Conservation (phyloP, 78 protist genomes). For the Protostelium mycophagum region DNA sequence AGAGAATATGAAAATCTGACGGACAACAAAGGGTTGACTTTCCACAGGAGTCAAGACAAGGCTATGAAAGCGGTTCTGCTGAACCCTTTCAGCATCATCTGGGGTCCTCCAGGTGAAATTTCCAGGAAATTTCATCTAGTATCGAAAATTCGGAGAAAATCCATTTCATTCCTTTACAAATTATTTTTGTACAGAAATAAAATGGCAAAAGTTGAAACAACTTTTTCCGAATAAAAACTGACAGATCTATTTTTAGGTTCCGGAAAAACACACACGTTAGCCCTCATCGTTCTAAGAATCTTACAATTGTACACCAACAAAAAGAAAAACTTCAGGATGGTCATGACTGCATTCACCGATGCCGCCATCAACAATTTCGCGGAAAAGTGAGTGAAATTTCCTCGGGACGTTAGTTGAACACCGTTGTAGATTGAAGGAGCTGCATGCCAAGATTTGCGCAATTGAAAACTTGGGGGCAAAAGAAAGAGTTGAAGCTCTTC, state of each 20-base stretch:
- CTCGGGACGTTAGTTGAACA: background rate
- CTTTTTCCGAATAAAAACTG: too few species aligned
- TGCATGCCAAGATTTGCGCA: background rate
- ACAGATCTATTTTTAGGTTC: too few species aligned
- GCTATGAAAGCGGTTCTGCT: background rate
- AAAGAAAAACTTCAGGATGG: background rate
- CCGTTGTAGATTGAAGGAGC: background rate
- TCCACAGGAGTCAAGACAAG: background rate
- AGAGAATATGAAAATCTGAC: background rate
- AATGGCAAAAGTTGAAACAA: too few species aligned
- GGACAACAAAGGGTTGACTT: background rate
- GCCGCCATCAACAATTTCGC: background rate
- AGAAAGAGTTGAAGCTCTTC: background rate
- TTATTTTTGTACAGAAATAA: too few species aligned
- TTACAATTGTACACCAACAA: background rate
- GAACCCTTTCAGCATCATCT: background rate
- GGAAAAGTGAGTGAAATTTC: background rate
- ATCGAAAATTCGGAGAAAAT: too few species aligned
- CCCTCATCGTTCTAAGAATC: background rate
- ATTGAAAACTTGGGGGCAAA: background rate
- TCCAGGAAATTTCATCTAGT: too few species aligned
- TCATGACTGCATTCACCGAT: background rate
- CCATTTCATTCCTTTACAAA: too few species aligned
- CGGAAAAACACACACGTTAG: background rate
- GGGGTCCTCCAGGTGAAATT: background rate